Base-by-base conservation (phyloP, 345 rosid genomes). In the Acer campestre region DNA sequence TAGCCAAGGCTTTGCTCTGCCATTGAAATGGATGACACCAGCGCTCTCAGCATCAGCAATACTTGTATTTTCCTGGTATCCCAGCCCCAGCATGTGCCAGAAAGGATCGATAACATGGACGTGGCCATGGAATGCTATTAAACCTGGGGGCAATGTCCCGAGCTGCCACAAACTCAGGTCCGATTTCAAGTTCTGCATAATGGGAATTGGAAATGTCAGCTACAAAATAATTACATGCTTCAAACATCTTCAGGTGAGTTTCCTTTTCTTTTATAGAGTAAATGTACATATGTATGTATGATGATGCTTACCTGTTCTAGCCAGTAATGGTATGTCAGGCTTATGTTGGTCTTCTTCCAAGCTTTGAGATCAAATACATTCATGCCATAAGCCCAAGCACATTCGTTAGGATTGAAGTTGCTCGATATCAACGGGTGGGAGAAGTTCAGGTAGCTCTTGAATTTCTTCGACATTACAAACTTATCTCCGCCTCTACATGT, bases 311-410 rank as follows among this genome's bases (percentile, higher is more conserved):
- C 99, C 94, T 95, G 83, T 66, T 96, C 88, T 72, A 96, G 88
- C 99, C 98, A 94, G 68, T 89, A 82, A 82, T 96, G 91, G 85
- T 96, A 96, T 46, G 95, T 89, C 17, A 84, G 84, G 89, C 97
- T 96, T 65, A 96, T 87, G 83, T 96, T 96, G 76, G 95, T 89
- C 80, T 80, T 92, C 81, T 98, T 92, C 99, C 99, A 96, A 79
- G 93, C 98, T 6, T 91, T 82, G 16, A 96, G 83, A 80, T 96
- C 95, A 65, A 96, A 96, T 64, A 96, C 82, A 71, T 96, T 96
- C 99, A 96, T 93, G 71, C 99, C 99, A 71, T 93, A 96, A 51
- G 98, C 98, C 99, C 99, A 96, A 18, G 99, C 99, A 61, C 99
- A 96, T 78, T 90, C 92, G 20, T 89, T 77, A 6, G 97, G 97